Base-by-base conservation (phyloP, 1,284 basidiomycete species). In the Phellinidium pouzarii region DNA sequence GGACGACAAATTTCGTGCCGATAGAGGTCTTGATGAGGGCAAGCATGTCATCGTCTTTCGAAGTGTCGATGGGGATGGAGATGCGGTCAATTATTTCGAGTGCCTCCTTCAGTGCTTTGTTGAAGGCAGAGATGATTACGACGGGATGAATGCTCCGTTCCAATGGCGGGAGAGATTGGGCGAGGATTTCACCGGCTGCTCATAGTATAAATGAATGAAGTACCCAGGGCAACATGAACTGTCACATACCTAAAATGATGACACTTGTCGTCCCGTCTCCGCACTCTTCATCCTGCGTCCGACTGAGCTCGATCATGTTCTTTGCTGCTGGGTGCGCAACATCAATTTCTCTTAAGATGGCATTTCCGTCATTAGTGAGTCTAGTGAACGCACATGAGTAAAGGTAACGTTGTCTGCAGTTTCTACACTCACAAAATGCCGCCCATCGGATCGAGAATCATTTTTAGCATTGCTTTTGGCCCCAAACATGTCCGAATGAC, bases 401-500 rank as follows among this genome's bases (percentile, higher is more conserved):
- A 9, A 41, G 20, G 44, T 31, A 38, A 26, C 25, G 8, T 23
- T 6, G 20, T 29, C 49, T 29, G 25, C 31, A 49, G 19, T 57
- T 19, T 23, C 12, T 23, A 14, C 17, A 77, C 88, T 64, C 60
- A 94, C 91, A 95, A 64, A 61, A 96, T 96, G 50, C 94, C 93
- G 53, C 94, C 94, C 94, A 96, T 96, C 2, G 94, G 93, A 73
- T 98, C 94, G 45, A 97, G 73, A 62, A 98, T 97, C 95, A 99
- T 99, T 78, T 99, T 99, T 58, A 98, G 77, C 95, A 98, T 99
- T 41, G 94, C 86, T 67, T 96, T 95, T 3, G 95, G 95, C 4
- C 96, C 95, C 29, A 98, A 71, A 80, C 95, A 99, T 61, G 94
- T 98, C 58, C 94, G 73, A 62, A 99, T 98, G n/a, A 99, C 94